Evolutionary conservation across 345 rosid species (phyloP), one percentile per base, ranked within the genome.

Genomic region (Eucalyptus fibrosa): DNA sequence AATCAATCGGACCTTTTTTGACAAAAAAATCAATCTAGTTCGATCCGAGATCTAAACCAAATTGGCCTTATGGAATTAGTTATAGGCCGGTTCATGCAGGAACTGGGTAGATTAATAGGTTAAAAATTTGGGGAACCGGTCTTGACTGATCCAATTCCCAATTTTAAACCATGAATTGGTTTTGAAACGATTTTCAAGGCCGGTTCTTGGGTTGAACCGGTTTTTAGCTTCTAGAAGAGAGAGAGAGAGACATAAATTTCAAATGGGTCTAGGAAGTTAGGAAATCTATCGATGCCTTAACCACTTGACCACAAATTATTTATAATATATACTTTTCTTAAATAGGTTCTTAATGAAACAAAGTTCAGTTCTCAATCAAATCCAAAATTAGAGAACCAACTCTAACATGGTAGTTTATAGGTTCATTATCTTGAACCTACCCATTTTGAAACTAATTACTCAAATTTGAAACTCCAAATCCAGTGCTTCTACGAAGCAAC

Each of bases 361-460:
- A 1, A 12, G 2, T 72, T 21, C 1, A 0, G 1, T 37, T 72
- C 26, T 10, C 3, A 4, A 34, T 10, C 2, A 0, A 6, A 19
- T 72, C 45, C 26, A 19, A 72, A 72, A 19, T 72, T 19, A 72
- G 82, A 72, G 44, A 72, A 11, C 14, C 15, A 0, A 72, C 45
- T 37, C 14, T 37, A 18, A 37, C 82, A 72, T 72, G 82, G 82
- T 72, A 72, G 28, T 12, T 72, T 37, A 37, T 19, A 19, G 28
- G 82, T 72, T 72, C 5, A 1, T 37, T 12, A 72, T 72, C 7
- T 19, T 1, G 15, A 72, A 34, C 45, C 8, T 72, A 11, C 26
- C 23, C 44, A 32, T 19, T 72, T 37, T 72, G 15, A 72, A 72
- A 72, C 44, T 12, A 2, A 37, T 37, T 0, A 19, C 82, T 12